Percentiles rank a stretch among this genome's conserved stretches.
Conservation (phyloP, 306 rosid genomes). For the Boehmeria nivea region DNA sequence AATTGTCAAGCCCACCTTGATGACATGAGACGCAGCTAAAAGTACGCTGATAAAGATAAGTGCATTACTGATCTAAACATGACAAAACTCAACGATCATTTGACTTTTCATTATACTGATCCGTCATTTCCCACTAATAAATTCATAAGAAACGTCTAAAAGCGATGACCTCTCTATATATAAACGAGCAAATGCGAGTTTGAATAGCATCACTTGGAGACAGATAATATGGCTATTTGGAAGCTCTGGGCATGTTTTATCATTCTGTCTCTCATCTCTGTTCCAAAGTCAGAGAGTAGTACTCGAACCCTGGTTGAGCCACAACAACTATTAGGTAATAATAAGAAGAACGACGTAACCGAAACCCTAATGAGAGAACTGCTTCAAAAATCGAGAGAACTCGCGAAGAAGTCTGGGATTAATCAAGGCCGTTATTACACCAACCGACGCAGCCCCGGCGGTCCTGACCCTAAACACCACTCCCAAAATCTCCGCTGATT, state of each 20-base stretch:
- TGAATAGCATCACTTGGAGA: neutral
- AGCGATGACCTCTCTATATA: too few species aligned
- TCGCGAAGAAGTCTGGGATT: neutral
- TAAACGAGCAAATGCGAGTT: too few species aligned
- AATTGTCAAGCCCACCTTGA: too few species aligned
- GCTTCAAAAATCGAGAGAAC: conserved; percentile 12
- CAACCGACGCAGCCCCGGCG: conserved; percentile 27
- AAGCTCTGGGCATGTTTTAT: conserved; percentile 1
- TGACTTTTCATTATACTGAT: too few species aligned
- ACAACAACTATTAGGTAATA: neutral
- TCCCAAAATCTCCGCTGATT: neutral
- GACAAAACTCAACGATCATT: too few species aligned
- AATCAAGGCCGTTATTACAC: neutral
- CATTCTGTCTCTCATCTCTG: neutral
- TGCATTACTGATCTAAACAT: too few species aligned
- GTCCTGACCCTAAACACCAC: conserved; percentile 35
- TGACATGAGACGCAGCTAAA: too few species aligned
- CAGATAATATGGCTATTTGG: conserved; percentile 11
- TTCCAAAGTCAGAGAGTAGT: conserved; percentile 1
- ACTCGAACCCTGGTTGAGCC: conserved; percentile 7
- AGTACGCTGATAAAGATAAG: too few species aligned
- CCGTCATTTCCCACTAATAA: too few species aligned
- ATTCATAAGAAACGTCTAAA: too few species aligned
- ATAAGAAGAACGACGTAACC: neutral
- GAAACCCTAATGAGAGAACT: conserved; percentile 10